Conservation (phyloP, 441 rosid species). For the Populus trichocarpa region DNA sequence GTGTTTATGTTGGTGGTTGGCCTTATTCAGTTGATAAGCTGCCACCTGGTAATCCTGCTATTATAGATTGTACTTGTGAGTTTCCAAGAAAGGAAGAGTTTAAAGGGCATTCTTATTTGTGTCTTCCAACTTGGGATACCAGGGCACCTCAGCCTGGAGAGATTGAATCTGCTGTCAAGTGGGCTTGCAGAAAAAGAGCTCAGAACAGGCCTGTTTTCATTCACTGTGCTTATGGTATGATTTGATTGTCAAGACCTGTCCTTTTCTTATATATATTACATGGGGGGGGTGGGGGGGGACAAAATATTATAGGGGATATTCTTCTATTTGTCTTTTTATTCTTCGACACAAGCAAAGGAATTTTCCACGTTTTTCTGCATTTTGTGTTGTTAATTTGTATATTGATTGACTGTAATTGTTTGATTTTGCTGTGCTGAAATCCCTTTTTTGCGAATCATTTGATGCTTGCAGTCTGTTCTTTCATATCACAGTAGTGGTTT, state of each 20-base stretch:
- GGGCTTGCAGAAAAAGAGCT: constrained; percentile 66
- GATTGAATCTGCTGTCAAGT: constrained; percentile 72
- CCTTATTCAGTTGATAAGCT: constrained; percentile 39
- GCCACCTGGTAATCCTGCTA: constrained; percentile 74
- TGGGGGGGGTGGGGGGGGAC: too few relatives aligned
- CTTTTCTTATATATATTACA: background rate
- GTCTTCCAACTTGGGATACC: constrained; percentile 75
- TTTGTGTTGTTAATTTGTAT: background rate
- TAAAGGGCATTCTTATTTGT: constrained; percentile 45
- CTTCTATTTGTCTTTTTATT: too few relatives aligned
- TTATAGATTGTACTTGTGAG: constrained; percentile 72
- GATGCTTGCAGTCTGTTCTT: background rate
- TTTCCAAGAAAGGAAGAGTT: constrained; percentile 49
- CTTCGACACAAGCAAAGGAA: too few relatives aligned
- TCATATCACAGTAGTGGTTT: background rate
- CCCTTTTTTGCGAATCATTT: background rate
- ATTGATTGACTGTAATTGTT: background rate
- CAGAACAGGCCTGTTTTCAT: constrained; percentile 51
- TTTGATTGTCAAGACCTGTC: background rate
- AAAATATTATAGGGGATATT: too few relatives aligned
- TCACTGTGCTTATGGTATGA: constrained; percentile 73
- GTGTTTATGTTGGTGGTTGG: constrained; percentile 74
- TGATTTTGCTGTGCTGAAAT: background rate
- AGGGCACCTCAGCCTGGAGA: constrained; percentile 61
- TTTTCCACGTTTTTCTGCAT: background rate